Evolutionary conservation across 768 basidiomycete genomes (phyloP), one percentile per base, ranked within the genome.

Genomic region (Obba rivulosa): DNA sequence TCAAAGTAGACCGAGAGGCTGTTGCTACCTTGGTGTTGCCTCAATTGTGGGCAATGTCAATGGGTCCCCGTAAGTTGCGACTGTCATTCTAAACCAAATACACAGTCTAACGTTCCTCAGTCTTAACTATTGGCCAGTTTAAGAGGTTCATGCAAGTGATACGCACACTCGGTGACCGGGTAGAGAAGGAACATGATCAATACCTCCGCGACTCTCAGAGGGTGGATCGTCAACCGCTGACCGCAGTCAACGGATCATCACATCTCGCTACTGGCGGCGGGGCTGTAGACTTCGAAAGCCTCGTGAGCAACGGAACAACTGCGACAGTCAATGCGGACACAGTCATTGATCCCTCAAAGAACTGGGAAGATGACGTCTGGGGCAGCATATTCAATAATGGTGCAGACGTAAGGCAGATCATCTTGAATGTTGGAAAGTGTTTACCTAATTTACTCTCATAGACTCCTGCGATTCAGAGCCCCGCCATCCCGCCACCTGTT

Each of bases 141-240:
- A 80, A 85, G 55, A 81, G 87, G 5, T 98, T 98, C 67, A 98
- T 98, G 92, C 66, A 67, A 8, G 86, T 87, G 35, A 89, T 91
- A 25, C 78, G 74, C 49, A 85, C 80, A 64, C 73, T 85, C 3
- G 81, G 89, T 16, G 82, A 88, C 22, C 83, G 95, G 8, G 94
- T 99, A 9, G 92, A 97, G 67, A 79, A 79, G 56, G 96, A 98
- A 63, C 96, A 98, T 55, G 74, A 85, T 49, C 88, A 92, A 58
- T 95, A 93, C 64, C 73, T 99, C 8, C 83, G 91, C 34, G 96
- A 98, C 62, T 87, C 92, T 1, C 92, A 93, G 55, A 78, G 94
- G 24, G 72, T 94, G 18, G 93, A 96, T 60, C 89, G 92, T 61
- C 82, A 76, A 22, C 86, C 81, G 36, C 70, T 76, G 2, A 67